Base-by-base conservation (phyloP, 169 alveolate species). In the Plasmodium blacklocki region DNA sequence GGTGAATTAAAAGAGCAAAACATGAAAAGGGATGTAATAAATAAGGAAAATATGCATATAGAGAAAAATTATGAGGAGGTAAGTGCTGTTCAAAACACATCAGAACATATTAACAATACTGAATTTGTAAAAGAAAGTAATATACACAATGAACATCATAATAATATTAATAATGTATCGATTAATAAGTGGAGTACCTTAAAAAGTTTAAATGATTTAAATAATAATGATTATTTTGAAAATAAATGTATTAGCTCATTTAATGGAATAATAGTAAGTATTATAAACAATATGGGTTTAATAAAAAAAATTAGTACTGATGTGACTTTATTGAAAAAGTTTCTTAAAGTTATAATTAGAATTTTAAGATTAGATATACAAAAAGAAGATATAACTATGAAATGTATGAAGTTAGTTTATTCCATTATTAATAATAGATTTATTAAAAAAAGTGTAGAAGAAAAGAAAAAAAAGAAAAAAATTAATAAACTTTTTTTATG, bases 381-480 rank as follows among this genome's bases (percentile, higher is more conserved):
- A 21, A 83, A 83, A 60, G 91, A 83, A 32, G 91, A 83, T 32
- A 58, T 83, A 83, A 83, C 70, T 15, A 29, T 83, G 11, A 83
- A 52, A 73, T 83, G 91, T 63, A 83, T 83, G 91, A 83, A 83
- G n/a, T 47, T 83, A 18, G 83, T 83, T 14, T 83, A 83, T 70
- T 29, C 91, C 21, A 29, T 83, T 2, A 83, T 83, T 83, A 83
- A 83, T 58, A 56, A 45, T 59, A 67, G 91, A 68, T 83, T 83
- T 68, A 26, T 83, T 43, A 83, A 68, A 83, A 70, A 83, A 19
- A 63, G 59, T 6, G 52, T 21, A 4, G 47, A 29, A n/a, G 14
- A 45, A 23, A 15, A 56, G 18, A 62, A 63, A 26, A 66, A 70
- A 49, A 49, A 83, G 50, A 83, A 67, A 83, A 67, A 47, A 26